These are phyloP conservation scores for Botryotinia calthae DNA, from an alignment of 2,329 filamentous ascomycete genomes.

Conservation along the genomic window DNA sequence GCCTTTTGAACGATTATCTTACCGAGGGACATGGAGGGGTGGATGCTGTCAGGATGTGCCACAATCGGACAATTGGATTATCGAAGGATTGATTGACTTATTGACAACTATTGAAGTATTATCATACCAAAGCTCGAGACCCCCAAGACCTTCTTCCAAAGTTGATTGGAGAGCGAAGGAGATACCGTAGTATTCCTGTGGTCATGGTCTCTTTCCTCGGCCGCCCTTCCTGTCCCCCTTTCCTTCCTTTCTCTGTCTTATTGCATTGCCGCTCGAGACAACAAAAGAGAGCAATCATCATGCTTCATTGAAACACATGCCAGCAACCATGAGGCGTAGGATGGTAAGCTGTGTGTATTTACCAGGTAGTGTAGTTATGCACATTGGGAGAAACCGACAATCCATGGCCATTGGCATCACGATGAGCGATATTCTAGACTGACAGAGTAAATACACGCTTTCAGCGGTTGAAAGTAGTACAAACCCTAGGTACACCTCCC, in stretches of 20 bases:
- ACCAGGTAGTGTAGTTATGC: background rate
- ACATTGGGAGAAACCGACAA: background rate
- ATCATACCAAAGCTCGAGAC: conserved; percentile 4
- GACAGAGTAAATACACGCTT: background rate
- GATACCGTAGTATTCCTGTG: background rate
- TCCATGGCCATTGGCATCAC: background rate
- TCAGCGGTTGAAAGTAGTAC: background rate
- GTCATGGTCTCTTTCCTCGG: background rate
- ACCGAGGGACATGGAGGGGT: conserved; percentile 9
- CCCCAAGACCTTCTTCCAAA: background rate
- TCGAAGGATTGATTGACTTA: background rate
- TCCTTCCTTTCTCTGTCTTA: background rate
- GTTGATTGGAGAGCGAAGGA: background rate
- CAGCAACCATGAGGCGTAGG: background rate
- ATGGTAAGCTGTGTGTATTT: conserved; percentile 7
- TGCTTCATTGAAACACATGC: background rate
- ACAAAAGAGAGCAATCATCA: background rate
- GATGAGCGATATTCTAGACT: background rate
- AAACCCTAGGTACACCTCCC: background rate
- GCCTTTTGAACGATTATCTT: background rate
- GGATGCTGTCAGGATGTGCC: background rate
- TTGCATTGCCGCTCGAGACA: background rate
- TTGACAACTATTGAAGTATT: background rate
- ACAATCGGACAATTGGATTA: background rate
- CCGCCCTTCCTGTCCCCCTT: background rate